Evolutionary conservation across 2,329 filamentous ascomycete species (phyloP), one percentile per base, ranked within the genome.

Genomic region (Sclerotinia borealis): DNA sequence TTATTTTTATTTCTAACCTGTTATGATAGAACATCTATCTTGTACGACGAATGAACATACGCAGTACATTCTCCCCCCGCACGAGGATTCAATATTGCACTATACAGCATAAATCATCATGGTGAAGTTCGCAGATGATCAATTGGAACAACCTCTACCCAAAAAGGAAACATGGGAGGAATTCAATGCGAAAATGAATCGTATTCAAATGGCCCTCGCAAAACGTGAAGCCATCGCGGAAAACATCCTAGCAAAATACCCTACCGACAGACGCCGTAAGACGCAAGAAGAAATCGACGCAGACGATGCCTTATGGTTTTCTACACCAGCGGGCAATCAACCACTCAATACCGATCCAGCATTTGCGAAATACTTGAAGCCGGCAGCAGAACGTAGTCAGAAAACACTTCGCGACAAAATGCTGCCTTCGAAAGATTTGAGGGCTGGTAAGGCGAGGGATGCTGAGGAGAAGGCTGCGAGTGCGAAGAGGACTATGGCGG

Each of bases 211-310:
- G 27, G 72, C 71, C 9, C 66, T 74, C 45, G 72, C 74, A 52
- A 72, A 72, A 58, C 70, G 69, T 41, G 73, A 75, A 67, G 66
- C 67, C 19, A 68, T 74, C 39, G 68, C 75, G 48, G 60, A 62
- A 62, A 62, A 62, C 17, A 62, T 62, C 45, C 60, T 62, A 17
- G 60, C 60, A 37, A 70, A 72, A 47, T 71, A 71, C 54, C 74
- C 72, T 72, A 70, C 68, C 34, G 64, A 69, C 8, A 67, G 69
- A 13, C 67, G 66, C 8, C 50, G 61, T 27, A 72, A 72, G 62
- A 72, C 72, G n/a, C 61, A 71, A 47, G 73, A 70, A 64, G 69
- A 75, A 61, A 66, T 74, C n/a, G 70, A 73, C 31, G 73, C 72
- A 10, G 72, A 74, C 66, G 72, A 75, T 65, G 69, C 67, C 2